Base-by-base conservation (phyloP, 768 basidiomycete genomes). In the Pleurotus giganteus region DNA sequence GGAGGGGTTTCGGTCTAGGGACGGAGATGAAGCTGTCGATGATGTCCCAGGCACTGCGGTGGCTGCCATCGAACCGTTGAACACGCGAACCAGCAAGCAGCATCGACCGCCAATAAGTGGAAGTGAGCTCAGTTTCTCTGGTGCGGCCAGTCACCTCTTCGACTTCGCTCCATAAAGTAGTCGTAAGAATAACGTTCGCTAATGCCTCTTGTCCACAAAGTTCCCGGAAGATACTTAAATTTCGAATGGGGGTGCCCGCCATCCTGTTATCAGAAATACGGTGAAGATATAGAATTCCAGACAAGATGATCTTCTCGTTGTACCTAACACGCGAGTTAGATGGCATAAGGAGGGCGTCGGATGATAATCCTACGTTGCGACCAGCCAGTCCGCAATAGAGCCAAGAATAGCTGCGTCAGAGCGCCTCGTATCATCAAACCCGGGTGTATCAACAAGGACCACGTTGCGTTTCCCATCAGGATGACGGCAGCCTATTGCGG, bases 371-470 rank as follows among this genome's bases (percentile, higher is more conserved):
- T 13, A 69, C 68, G 64, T 66, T 28, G 53, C 51, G 15, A 58
- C 45, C 4, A 71, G 57, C 68, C 68, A 71, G 21, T 63, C 56
- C 1, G 64, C 60, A 26, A 69, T 67, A 2, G 53, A 53, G 19
- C 53, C 43, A 42, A 68, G 45, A 19, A 67, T 65, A 8, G 63
- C 58, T 2, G 47, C 50, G 43, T 71, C 69, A 23, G 53, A 60
- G 12, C 52, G 47, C 17, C 36, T 46, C 4, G 63, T 64, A 49
- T 66, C 63, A 47, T 70, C 67, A 39, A 68, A 70, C 1, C 69
- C 69, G 3, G 68, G 69, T 2, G 68, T 69, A 46, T 71, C 69
- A 12, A 71, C 61, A 26, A 71, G 58, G 44, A 67, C 57, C 26
- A 69, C 46, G 34, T 58, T 49, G n/a, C 56, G 41, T 7, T 37